Percentiles rank a stretch among this genome's conserved stretches.
phyloP scores from a whole-genome alignment of 2,329 filamentous ascomycete genomes.

The Hortaea sp. region DNA sequence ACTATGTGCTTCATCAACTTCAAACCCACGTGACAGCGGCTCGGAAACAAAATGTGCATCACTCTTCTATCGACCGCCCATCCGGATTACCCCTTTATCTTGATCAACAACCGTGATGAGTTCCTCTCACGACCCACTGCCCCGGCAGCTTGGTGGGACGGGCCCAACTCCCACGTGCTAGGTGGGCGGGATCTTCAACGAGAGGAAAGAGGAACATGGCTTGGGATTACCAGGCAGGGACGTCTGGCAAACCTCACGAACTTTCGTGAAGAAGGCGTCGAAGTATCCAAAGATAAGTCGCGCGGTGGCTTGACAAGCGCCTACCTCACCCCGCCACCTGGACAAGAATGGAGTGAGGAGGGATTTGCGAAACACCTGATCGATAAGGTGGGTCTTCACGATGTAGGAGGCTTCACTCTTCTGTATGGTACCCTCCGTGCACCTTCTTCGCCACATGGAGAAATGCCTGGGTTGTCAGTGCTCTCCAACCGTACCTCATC shows the following conservation, averaged over 20 bases:
- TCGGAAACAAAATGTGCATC: conserved; percentile 34
- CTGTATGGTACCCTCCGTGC: conserved; percentile 44
- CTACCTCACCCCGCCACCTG: conserved; percentile 42
- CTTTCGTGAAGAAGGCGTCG: conserved; percentile 44
- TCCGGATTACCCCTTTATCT: conserved; percentile 39
- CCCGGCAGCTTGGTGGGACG: conserved; percentile 49
- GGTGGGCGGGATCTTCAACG: conserved; percentile 54
- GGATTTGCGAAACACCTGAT: conserved; percentile 47
- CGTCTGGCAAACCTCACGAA: conserved; percentile 55
- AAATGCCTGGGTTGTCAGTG: conserved; percentile 38
- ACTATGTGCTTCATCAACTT: too few species aligned
- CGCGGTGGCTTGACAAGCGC: conserved; percentile 51
- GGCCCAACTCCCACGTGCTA: conserved; percentile 45
- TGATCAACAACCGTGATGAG: conserved; percentile 47
- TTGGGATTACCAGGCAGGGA: conserved; percentile 51
- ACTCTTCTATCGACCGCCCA: conserved; percentile 39
- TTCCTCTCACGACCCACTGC: conserved; percentile 53
- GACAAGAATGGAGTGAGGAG: conserved; percentile 32
- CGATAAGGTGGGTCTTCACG: conserved; percentile 42
- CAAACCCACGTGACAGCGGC: too few species aligned
- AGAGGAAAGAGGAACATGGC: conserved; percentile 52
- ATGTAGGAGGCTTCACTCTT: conserved; percentile 54
- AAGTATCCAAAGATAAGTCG: conserved; percentile 37
- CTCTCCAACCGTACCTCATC: conserved; percentile 53
- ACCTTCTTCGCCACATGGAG: conserved; percentile 6